These are phyloP conservation scores for Metschnikowia rubicola DNA, from an alignment of 805 yeast species.

Conservation along the genomic window DNA sequence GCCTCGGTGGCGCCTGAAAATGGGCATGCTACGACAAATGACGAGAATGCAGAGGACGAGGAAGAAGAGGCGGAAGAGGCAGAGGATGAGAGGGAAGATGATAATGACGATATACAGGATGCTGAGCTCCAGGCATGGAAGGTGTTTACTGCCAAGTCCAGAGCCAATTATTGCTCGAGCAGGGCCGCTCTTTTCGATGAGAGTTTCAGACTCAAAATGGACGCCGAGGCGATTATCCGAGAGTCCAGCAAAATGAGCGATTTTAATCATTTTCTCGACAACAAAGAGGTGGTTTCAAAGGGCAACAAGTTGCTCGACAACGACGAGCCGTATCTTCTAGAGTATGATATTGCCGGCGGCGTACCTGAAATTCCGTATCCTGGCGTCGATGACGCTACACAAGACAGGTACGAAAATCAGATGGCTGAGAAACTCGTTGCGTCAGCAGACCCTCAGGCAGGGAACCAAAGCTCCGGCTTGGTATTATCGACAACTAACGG, in stretches of 20 bases:
- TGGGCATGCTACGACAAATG: constrained; percentile 15
- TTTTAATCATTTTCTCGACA: constrained; percentile 43
- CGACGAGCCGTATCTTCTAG: constrained; percentile 66
- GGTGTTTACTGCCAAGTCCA: constrained; percentile 68
- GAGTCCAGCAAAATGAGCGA: constrained; percentile 66
- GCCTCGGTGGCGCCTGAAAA: constrained; percentile 10
- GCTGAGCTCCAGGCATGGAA: constrained; percentile 83
- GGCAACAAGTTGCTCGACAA: constrained; percentile 46
- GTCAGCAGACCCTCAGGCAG: constrained; percentile 24
- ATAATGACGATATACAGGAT: constrained; percentile 64
- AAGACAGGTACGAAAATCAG: constrained; percentile 34
- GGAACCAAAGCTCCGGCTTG: constrained; percentile 26
- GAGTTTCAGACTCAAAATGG: constrained; percentile 53
- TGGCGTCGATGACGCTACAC: constrained; percentile 48
- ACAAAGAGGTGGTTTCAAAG: constrained; percentile 39
- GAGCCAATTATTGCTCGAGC: constrained; percentile 70
- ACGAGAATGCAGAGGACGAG: constrained; percentile 41
- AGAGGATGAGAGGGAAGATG: constrained; percentile 26
- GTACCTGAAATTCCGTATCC: constrained; percentile 60
- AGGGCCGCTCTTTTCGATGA: constrained; percentile 64
- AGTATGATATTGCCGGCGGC: constrained; percentile 81
- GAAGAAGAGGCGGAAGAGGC: constrained; percentile 40
- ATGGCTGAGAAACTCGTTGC: constrained; percentile 34
- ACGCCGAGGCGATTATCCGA: constrained; percentile 68
- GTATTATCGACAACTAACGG: constrained; percentile 48